These are phyloP conservation scores for Trypanosoma cruzi DNA, from an alignment of 208 protist genomes.

Conservation along the genomic window DNA sequence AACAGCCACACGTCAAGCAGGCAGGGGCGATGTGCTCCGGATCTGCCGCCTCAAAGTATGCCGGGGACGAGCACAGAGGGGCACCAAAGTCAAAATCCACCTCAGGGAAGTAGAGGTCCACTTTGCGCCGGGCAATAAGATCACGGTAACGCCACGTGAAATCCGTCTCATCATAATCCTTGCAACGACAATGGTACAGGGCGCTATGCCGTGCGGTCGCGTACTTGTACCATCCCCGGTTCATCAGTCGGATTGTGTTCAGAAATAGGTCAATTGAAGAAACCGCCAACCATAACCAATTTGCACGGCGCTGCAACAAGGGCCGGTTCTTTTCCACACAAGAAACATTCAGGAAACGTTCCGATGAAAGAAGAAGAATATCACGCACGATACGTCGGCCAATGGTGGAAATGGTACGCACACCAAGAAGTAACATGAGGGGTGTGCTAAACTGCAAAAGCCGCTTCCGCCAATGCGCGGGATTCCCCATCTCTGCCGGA, in stretches of 20 bases:
- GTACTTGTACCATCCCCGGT: slow-evolving; percentile 75
- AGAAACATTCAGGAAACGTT: slow-evolving; percentile 54
- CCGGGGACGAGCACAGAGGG: slow-evolving; percentile 58
- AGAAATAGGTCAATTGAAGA: slow-evolving; percentile 73
- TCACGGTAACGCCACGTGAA: slow-evolving; percentile 45
- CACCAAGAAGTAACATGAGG: slow-evolving; percentile 70
- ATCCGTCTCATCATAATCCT: slow-evolving; percentile 39
- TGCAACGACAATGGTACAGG: slow-evolving; percentile 64
- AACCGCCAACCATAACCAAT: slow-evolving; percentile 75
- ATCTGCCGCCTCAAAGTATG: slow-evolving; percentile 82
- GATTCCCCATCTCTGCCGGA: slow-evolving; percentile 53
- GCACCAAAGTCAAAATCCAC: slow-evolving; percentile 87
- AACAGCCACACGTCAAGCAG: slow-evolving; percentile 71
- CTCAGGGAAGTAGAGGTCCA: slow-evolving; percentile 66
- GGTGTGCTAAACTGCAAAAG: slow-evolving; percentile 58
- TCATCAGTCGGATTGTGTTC: slow-evolving; percentile 70
- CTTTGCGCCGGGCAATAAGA: slow-evolving; percentile 62
- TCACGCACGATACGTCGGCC: slow-evolving; percentile 77
- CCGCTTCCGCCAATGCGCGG: slow-evolving; percentile 51
- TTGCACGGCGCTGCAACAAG: slow-evolving; percentile 49
- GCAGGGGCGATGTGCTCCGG: slow-evolving; percentile 63
- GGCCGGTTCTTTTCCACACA: slow-evolving; percentile 60
- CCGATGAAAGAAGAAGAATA: slow-evolving; percentile 63
- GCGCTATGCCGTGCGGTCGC: slow-evolving; percentile 65
- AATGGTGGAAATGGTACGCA: slow-evolving; percentile 68